Evolutionary conservation across 2,329 filamentous ascomycete genomes (phyloP).

Genomic region (Rhynchosporium secalis): DNA sequence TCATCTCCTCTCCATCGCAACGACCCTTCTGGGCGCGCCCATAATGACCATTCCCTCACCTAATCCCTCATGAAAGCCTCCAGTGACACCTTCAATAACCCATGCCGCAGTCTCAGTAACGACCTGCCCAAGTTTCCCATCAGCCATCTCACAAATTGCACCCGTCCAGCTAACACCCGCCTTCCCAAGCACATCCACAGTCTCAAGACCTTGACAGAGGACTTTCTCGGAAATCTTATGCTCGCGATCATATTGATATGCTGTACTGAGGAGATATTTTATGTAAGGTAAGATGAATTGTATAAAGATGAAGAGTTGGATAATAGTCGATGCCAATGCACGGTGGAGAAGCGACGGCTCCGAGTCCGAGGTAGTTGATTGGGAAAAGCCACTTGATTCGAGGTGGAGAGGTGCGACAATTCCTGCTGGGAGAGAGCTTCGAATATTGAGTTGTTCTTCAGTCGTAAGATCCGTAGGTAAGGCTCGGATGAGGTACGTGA

Average conservation of each 20-base stretch:
- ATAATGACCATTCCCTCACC: conserved; percentile 53
- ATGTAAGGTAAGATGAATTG: conserved; percentile 64
- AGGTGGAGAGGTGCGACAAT: conserved; percentile 32
- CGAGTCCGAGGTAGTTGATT: conserved; percentile 15
- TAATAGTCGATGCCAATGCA: conserved; percentile 54
- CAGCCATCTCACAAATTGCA: conserved; percentile 59
- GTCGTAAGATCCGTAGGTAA: conserved; percentile 58
- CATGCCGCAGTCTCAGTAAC: conserved; percentile 58
- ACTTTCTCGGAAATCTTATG: conserved; percentile 64
- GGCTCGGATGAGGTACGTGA: conserved; percentile 64
- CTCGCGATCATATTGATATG: conserved; percentile 64
- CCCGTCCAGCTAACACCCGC: conserved; percentile 53
- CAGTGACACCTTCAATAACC: conserved; percentile 63
- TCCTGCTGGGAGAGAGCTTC: conserved; percentile 49
- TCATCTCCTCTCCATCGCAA: background rate
- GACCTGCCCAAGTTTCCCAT: conserved; percentile 62
- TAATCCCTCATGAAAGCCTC: conserved; percentile 66
- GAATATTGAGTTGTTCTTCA: conserved; percentile 54
- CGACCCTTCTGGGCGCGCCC: conserved; percentile 33
- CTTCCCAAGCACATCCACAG: conserved; percentile 55
- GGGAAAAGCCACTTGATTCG: conserved; percentile 13
- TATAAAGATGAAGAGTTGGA: conserved; percentile 59
- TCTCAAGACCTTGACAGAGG: conserved; percentile 51
- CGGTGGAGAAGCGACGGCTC: conserved; percentile 57
- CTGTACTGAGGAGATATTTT: conserved; percentile 51